Evolutionary conservation across 768 basidiomycete genomes (phyloP).

Genomic region (Phlebiopsis flavidoalba): DNA sequence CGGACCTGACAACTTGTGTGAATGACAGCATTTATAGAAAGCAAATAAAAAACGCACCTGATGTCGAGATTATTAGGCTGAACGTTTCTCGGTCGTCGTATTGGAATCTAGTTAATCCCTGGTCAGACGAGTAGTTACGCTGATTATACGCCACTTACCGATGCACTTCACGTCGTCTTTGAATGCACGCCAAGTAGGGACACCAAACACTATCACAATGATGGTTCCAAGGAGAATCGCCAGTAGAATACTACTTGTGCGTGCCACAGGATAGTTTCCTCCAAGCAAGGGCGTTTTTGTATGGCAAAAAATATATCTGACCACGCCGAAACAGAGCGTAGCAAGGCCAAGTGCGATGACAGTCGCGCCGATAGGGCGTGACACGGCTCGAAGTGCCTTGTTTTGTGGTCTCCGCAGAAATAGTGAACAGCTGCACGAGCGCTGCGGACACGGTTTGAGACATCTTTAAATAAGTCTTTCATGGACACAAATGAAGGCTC

Average conservation of each 20-base stretch:
- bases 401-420: slow-evolving; percentile 24
- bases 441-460: slow-evolving; percentile 23
- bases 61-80: too few species aligned
- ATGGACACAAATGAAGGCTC: slow-evolving; percentile 11
- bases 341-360: slow-evolving; percentile 31
- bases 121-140: too few species aligned
- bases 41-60: too few species aligned
- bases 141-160: too few species aligned
- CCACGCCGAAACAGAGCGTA: slow-evolving; percentile 28
- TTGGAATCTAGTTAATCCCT: too few species aligned
- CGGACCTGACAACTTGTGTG: too few species aligned
- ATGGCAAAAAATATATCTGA: slow-evolving; percentile 30
- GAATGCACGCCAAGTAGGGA: slow-evolving; percentile 25
- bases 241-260: slow-evolving; percentile 27
- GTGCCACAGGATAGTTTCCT: slow-evolving; percentile 39
- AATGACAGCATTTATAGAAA: too few species aligned
- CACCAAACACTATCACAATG: slow-evolving; percentile 32
- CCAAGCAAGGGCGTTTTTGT: slow-evolving; percentile 32
- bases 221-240: slow-evolving; percentile 26
- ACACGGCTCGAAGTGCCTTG: slow-evolving; percentile 19
- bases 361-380: slow-evolving; percentile 42
- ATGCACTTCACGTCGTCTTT: not conserved
- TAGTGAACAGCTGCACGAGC: slow-evolving; percentile 42
- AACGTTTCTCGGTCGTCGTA: too few species aligned
- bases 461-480: not conserved